These are phyloP conservation scores for Pseudocercospora macadamiae DNA, from an alignment of 2,329 filamentous ascomycete genomes.

Conservation along the genomic window DNA sequence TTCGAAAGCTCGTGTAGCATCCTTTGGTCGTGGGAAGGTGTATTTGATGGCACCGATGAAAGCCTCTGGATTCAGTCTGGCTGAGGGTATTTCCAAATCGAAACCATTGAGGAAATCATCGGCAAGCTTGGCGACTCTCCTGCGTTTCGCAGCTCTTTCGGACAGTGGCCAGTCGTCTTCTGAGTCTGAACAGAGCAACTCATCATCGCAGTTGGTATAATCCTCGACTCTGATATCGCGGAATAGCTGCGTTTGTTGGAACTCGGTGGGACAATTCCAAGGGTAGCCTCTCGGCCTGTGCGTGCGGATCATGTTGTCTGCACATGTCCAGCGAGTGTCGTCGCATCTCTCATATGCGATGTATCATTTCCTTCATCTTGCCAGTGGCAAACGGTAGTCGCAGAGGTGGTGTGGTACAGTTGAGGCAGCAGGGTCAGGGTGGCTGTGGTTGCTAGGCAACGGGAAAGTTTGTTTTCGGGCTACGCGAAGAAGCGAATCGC, in stretches of 20 bases:
- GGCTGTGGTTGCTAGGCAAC: background rate
- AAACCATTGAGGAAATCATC: conserved; percentile 61
- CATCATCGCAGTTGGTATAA: conserved; percentile 16
- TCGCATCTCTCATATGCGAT: too few species aligned
- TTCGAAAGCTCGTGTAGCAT: conserved; percentile 56
- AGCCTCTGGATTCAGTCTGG: conserved; percentile 40
- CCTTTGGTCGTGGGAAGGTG: conserved; percentile 48
- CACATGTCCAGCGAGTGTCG: background rate
- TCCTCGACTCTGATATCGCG: conserved; percentile 32
- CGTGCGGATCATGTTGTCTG: conserved; percentile 32
- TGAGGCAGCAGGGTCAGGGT: conserved; percentile 12
- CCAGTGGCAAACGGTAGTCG: background rate
- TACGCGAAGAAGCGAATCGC: background rate
- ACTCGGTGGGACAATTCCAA: conserved; percentile 35
- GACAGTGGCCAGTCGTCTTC: conserved; percentile 60
- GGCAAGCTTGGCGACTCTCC: conserved; percentile 63
- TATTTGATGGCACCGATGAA: conserved; percentile 16
- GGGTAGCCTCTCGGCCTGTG: conserved; percentile 35
- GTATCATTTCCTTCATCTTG: background rate
- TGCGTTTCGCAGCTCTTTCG: conserved; percentile 54
- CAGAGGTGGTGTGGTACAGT: background rate
- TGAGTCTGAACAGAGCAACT: conserved; percentile 59
- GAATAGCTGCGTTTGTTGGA: conserved; percentile 35
- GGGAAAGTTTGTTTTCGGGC: background rate
- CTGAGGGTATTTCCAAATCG: conserved; percentile 61